Evolutionary conservation across 176 grass and related monocot genomes (phyloP), one percentile per base, ranked within the genome.

Genomic region (Coix lacrymajobi): DNA sequence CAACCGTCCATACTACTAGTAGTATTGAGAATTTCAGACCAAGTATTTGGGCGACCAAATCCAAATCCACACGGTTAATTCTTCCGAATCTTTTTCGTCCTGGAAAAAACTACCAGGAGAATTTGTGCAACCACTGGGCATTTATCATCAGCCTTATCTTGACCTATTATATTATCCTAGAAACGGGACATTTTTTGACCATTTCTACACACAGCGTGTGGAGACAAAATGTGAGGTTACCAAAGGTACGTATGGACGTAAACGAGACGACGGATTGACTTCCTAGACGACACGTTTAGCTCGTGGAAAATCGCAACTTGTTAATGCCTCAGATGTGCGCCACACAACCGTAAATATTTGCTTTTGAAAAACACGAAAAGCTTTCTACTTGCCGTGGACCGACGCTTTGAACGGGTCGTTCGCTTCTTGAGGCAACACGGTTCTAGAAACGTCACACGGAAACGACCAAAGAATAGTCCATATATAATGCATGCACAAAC

Each of bases 351-450:
- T 43, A 68, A 60, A 12, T 17, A 69, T 26, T 68, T 57, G 46
- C 12, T 45, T 58, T 26, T 5, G 22, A 56, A 1, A 4, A 20
- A 22, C 12, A 29, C 60, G 26, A 43, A 58, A 44, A 28, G 7
- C 29, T 39, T 39, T 73, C 69, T 69, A 16, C 66, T 69, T 52
- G 52, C 61, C 48, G 38, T 85, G 38, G 63, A 54, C 76, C 25
- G 71, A 71, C 33, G 40, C 32, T 64, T 65, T 89, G 87, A 89
- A 85, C 70, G 0, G 30, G 82, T 89, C 82, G 38, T 75, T 49
- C n/a, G 20, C 31, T 48, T 61, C 19, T 7, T 69, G 9, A 26
- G 38, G 28, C 48, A 60, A 76, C 62, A 88, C 33, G 80, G 51
- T 17, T 83, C 77, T 17, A 3, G 7, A 6, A 49, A 36, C 37